Base-by-base conservation (phyloP, 1,139 yeast genomes). In the Blastobotrys raffinosifermentans region DNA sequence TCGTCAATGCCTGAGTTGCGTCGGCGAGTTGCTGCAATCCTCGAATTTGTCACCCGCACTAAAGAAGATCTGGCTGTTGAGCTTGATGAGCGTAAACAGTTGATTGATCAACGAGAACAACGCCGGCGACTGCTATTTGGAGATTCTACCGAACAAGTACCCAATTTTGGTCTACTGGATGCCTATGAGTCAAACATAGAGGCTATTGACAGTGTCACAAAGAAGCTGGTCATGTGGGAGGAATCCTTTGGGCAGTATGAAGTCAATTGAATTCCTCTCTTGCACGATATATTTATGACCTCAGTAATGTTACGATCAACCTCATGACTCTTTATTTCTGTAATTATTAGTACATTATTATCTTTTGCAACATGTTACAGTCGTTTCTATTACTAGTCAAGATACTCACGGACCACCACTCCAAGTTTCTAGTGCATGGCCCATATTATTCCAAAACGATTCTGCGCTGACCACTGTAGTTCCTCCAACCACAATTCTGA, bases 31-130 rank as follows among this genome's bases (percentile, higher is more conserved):
- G 83, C 89, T 4, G 94, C 96, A 2, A 87, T 91, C 14, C 66
- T 89, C 51, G 97, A 91, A 62, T 91, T 89, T 71, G 71, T 89
- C 20, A 86, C 86, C 6, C 69, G 95, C 34, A 81, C 94, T 2
- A 94, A 86, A 57, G 60, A 77, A 41, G 96, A 91, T 54, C 64
- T 87, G 44, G 80, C 78, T 31, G 75, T 73, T 36, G 96, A 87
- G 53, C 77, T 78, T 46, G 64, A 69, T 7, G 70, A 71, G 41
- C 74, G 83, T 49, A 63, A 66, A 29, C 70, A 67, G 46, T 58
- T 78, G 41, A 63, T 73, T 34, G 64, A 37, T 7, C 50, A 46
- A 29, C 38, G 51, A n/a, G 40, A 43, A 19, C 29, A 31, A 21
- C 38, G 52, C 17, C 43, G 36, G 39, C 16, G 36, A 29, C 37